A percentile compares a stretch with the other conserved stretches of the same genome.
These are phyloP conservation scores for Eucalyptus marginata DNA, from an alignment of 345 rosid species.

Conservation along the genomic window DNA sequence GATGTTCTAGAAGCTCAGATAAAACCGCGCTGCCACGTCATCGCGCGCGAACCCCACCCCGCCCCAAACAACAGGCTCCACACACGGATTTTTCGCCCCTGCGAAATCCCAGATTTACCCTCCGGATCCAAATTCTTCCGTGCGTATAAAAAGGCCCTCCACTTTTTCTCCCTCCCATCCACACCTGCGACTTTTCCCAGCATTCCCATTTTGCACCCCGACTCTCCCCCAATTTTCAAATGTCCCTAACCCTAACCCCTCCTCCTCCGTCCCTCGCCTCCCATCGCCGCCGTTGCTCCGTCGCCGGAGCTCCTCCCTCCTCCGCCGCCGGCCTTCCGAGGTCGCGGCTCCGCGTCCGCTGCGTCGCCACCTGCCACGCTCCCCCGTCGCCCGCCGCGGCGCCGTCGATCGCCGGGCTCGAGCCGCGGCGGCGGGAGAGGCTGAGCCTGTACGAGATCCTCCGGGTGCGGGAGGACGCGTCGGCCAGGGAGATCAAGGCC, in stretches of 20 bases:
- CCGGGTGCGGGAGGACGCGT: slow-evolving; percentile 40
- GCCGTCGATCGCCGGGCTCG: slow-evolving; percentile 9
- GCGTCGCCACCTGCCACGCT: neutral
- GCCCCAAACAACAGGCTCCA: neutral
- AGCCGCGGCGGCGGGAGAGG: slow-evolving; percentile 2
- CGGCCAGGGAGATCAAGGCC: slow-evolving; percentile 49
- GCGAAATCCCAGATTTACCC: neutral
- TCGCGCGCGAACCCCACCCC: neutral
- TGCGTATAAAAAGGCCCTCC: neutral
- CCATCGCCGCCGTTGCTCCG: neutral
- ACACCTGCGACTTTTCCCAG: neutral
- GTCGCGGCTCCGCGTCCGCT: neutral
- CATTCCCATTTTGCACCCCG: neutral
- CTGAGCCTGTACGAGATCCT: slow-evolving; percentile 47
- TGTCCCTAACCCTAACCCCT: neutral
- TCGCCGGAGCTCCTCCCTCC: neutral
- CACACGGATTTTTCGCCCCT: neutral
- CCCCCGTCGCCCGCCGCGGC: neutral
- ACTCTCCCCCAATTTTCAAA: neutral
- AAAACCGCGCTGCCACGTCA: neutral
- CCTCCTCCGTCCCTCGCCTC: neutral
- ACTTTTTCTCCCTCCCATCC: neutral
- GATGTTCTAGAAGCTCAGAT: neutral
- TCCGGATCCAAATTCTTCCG: neutral
- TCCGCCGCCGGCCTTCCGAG: neutral